phyloP scores from a whole-genome alignment of 768 basidiomycete species.

The Boletus coccyginus region DNA sequence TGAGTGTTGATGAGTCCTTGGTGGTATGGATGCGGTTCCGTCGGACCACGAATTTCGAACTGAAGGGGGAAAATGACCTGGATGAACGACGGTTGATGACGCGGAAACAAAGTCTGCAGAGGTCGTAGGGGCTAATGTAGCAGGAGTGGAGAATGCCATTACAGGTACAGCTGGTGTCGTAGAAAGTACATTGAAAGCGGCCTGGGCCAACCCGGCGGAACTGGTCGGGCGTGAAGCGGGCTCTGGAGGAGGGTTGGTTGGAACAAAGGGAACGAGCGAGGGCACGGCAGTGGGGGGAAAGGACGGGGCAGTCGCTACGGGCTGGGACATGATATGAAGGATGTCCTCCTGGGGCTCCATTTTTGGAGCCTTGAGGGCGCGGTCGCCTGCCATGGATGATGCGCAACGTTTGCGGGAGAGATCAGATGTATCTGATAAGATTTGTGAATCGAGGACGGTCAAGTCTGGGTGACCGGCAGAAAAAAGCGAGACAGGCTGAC shows the following conservation, averaged over 20 bases:
- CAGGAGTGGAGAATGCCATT: slow-evolving; percentile 17
- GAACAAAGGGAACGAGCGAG: slow-evolving; percentile 27
- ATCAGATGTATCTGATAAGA: slow-evolving; percentile 35
- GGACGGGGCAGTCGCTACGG: too few species aligned
- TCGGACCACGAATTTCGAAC: slow-evolving; percentile 32
- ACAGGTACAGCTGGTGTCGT: neutral
- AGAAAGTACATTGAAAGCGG: slow-evolving; percentile 23
- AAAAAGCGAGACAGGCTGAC: slow-evolving; percentile 21
- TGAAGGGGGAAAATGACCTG: slow-evolving; percentile 24
- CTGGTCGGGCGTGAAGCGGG: slow-evolving; percentile 33
- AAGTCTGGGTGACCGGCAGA: slow-evolving; percentile 15
- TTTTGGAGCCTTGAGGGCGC: slow-evolving; percentile 47
- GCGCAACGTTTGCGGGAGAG: slow-evolving; percentile 51
- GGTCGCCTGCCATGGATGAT: slow-evolving; percentile 44
- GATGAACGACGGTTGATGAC: slow-evolving; percentile 19
- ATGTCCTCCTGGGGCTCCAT: slow-evolving; percentile 47
- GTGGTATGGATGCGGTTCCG: slow-evolving; percentile 24
- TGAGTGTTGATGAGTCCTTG: slow-evolving; percentile 32
- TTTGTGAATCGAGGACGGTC: slow-evolving; percentile 21
- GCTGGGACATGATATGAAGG: slow-evolving; percentile 24
- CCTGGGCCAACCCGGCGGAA: slow-evolving; percentile 27
- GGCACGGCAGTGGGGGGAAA: too few species aligned
- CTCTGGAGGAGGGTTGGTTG: slow-evolving; percentile 25
- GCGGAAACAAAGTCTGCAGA: slow-evolving; percentile 24
- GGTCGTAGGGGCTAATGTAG: slow-evolving; percentile 17